Base-by-base conservation (phyloP, 805 yeast genomes). In the Candida insectalens region DNA sequence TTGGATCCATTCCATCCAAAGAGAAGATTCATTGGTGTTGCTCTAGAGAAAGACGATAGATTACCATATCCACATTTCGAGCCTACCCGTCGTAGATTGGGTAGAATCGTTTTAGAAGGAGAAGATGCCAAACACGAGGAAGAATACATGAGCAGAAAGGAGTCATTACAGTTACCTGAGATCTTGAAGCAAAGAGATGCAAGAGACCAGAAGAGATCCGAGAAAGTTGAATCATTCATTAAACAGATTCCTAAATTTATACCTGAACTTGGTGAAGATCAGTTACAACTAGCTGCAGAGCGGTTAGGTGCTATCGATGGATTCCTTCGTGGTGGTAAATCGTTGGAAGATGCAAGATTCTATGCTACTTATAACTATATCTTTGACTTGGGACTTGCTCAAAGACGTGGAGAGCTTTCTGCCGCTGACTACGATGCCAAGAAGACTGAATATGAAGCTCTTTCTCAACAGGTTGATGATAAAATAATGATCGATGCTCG, bases 1-100 rank as follows among this genome's bases (percentile, higher is more conserved):
- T 62, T 79, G 40, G 96, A 92, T 63, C 97, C 98, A 4, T 92
- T 92, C 68, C 97, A 92, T 52, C 96, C 97, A 28, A 74, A 76
- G 54, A 76, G 96, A 53, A 81, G 77, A 52, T 84, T 83, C 51
- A 82, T 87, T 42, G 98, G 98, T 26, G 77, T 92, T 25, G 87
- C 95, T 1, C 66, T 92, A 33, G 62, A 61, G 25, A 67, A 69
- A 38, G 81, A 77, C 2, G 59, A 71, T 23, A 62, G 65, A 40
- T 68, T 89, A 25, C 98, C 98, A 27, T 76, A 84, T 12, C 83
- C 89, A 5, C 97, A 92, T 56, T 89, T 88, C 57, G 80, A 67
- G n/a, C 96, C 97, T 28, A 69, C 87, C 30, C 63, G 72, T 6
- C 76, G 98, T 62, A 71, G 97, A 55, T 77, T 89, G 46, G 96